These are phyloP conservation scores for Torulaspora globosa DNA, from an alignment of 1,139 yeast genomes.

Conservation along the genomic window DNA sequence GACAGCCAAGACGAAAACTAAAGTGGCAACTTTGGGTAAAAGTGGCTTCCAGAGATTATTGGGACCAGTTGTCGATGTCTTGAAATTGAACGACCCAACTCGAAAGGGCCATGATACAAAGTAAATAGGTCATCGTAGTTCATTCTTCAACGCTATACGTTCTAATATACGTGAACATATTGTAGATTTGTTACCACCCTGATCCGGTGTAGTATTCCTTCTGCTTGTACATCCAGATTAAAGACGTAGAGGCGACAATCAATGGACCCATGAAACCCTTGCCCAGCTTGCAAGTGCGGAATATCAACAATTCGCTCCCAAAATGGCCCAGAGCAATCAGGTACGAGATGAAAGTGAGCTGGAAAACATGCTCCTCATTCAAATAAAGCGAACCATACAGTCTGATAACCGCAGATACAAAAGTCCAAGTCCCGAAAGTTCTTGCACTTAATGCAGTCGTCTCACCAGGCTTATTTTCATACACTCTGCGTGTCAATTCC, in stretches of 20 bases:
- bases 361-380: constrained; percentile 63
- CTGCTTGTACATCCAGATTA: constrained; percentile 58
- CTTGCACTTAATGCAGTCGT: constrained; percentile 81
- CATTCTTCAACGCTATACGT: not conserved
- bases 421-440: constrained; percentile 97
- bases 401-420: constrained; percentile 78
- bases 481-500: constrained; percentile 71
- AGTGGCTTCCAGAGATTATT: constrained; percentile 88
- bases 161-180: not conserved
- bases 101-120: constrained; percentile 9
- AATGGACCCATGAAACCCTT: constrained; percentile 89
- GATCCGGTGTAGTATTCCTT: constrained; percentile 48
- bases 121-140: constrained; percentile 2
- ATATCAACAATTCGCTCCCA: constrained; percentile 74
- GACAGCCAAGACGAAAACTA: constrained; percentile 66
- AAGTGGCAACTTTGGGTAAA: constrained; percentile 87
- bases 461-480: constrained; percentile 59
- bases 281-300: constrained; percentile 74
- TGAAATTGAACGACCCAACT: constrained; percentile 81
- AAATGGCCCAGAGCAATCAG: constrained; percentile 82
- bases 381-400: constrained; percentile 81
- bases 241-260: constrained; percentile 55
- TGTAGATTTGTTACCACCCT: constrained; percentile 17
- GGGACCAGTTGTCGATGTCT: constrained; percentile 85
- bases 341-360: constrained; percentile 79